These are phyloP conservation scores for Scedosporium boydii DNA, from an alignment of 2,329 filamentous ascomycete species.

Conservation along the genomic window DNA sequence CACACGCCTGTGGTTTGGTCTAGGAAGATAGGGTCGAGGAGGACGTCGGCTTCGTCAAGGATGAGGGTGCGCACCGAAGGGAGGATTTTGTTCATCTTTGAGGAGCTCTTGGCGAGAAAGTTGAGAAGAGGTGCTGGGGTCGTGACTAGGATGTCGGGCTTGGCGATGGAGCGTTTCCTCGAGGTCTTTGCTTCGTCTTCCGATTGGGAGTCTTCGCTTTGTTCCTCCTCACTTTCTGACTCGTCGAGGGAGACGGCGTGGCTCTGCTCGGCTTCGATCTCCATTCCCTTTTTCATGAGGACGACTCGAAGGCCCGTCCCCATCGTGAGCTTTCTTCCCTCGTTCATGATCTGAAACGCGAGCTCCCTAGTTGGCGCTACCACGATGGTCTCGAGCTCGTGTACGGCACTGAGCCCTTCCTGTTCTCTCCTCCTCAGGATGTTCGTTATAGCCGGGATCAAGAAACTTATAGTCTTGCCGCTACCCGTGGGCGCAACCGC, in stretches of 20 bases:
- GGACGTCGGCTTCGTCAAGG: conserved; percentile 89
- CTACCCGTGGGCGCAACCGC: conserved; percentile 91
- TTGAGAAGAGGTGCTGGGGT: conserved; percentile 60
- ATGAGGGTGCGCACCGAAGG: conserved; percentile 65
- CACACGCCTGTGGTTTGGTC: conserved; percentile 82
- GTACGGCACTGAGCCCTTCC: conserved; percentile 21
- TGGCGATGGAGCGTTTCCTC: conserved; percentile 13
- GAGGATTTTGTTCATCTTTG: conserved; percentile 40
- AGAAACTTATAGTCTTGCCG: conserved; percentile 88
- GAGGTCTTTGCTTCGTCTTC: conserved; percentile 18
- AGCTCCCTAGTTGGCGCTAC: conserved; percentile 73
- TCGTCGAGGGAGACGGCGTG: conserved; percentile 23
- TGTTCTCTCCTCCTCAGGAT: conserved; percentile 51
- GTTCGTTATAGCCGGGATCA: conserved; percentile 76
- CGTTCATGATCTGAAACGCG: conserved; percentile 70
- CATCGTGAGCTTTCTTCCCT: conserved; percentile 69
- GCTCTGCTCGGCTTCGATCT: conserved; percentile 40
- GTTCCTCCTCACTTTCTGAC: conserved; percentile 15
- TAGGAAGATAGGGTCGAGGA: conserved; percentile 82
- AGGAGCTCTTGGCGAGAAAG: conserved; percentile 40
- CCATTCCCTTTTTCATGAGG: conserved; percentile 79
- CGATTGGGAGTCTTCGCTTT: conserved; percentile 18
- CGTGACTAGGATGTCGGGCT: conserved; percentile 29
- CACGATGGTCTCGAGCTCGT: conserved; percentile 56
- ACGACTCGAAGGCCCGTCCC: conserved; percentile 73